A percentile compares a stretch with the other conserved stretches of the same genome.
These are phyloP conservation scores for Malassezia equina DNA, from an alignment of 1,284 basidiomycete species.

Conservation along the genomic window DNA sequence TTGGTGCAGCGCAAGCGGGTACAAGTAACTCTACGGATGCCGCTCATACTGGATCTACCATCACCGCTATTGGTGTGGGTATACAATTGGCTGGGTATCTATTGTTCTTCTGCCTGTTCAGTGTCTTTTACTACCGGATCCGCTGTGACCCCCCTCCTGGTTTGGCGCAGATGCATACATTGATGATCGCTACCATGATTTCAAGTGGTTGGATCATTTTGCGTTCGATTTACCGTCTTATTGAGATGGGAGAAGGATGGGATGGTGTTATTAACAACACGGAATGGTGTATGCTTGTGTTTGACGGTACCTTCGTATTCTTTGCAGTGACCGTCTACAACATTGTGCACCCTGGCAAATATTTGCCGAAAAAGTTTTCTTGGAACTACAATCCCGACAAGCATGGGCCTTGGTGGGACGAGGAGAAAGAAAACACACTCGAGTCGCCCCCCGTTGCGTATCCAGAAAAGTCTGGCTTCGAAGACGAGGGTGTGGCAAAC, in stretches of 20 bases:
- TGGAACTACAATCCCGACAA: slow-evolving; percentile 15
- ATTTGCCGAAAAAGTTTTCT: slow-evolving; percentile 15
- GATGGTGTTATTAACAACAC: slow-evolving; percentile 20
- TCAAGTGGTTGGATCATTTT: slow-evolving; percentile 23
- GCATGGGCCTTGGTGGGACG: neutral
- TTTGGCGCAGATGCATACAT: neutral
- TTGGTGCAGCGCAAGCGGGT: slow-evolving; percentile 21
- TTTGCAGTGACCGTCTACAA: slow-evolving; percentile 19
- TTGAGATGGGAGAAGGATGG: slow-evolving; percentile 29
- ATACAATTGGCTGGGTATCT: slow-evolving; percentile 24
- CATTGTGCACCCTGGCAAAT: slow-evolving; percentile 19
- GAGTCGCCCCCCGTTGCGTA: neutral
- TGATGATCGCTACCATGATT: slow-evolving; percentile 17
- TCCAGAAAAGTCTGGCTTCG: neutral
- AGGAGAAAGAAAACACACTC: neutral
- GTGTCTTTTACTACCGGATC: slow-evolving; percentile 13
- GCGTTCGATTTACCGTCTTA: slow-evolving; percentile 23
- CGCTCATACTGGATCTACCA: slow-evolving; percentile 15
- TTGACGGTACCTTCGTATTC: slow-evolving; percentile 20
- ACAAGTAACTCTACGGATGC: slow-evolving; percentile 14
- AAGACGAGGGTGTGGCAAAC: too few species aligned
- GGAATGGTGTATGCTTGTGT: slow-evolving; percentile 26
- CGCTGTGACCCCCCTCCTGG: slow-evolving; percentile 1
- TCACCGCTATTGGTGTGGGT: slow-evolving; percentile 23
- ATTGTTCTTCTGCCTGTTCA: slow-evolving; percentile 19